Conservation (phyloP, 2,329 filamentous ascomycete species). For the Alternaria longipes region DNA sequence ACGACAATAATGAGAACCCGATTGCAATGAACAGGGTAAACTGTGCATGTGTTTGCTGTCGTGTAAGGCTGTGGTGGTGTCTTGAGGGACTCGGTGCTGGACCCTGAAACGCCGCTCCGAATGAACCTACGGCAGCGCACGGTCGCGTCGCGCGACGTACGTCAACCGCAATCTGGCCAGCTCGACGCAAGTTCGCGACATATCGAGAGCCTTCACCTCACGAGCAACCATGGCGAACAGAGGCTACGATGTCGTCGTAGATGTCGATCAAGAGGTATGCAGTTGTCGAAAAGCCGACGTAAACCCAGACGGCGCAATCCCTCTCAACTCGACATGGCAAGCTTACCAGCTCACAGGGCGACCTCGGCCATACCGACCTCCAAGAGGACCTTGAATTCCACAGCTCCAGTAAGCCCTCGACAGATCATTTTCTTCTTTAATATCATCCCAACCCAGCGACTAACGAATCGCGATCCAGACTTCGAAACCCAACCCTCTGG, state of each 20-base stretch:
- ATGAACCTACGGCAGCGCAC: conserved; percentile 25
- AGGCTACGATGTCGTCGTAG: conserved; percentile 97
- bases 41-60: neutral
- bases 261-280: conserved; percentile 91
- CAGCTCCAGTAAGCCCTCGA: conserved; percentile 70
- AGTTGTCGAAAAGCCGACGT: neutral
- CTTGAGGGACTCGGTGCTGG: neutral
- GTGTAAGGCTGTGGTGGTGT: neutral
- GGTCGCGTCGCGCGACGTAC: conserved; percentile 34
- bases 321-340: neutral
- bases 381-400: conserved; percentile 99
- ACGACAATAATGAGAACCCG: neutral
- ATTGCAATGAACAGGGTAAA: neutral
- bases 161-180: conserved; percentile 49
- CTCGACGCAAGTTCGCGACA: conserved; percentile 34
- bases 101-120: conserved; percentile 31
- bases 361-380: conserved; percentile 96
- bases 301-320: neutral
- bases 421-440: neutral
- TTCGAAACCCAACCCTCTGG: conserved; percentile 70
- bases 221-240: conserved; percentile 72
- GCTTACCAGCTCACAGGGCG: conserved; percentile 69
- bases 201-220: conserved; percentile 13
- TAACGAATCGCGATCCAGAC: conserved; percentile 54
- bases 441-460: neutral